A percentile compares a stretch with the other conserved stretches of the same genome.
Conservation (phyloP, 2,329 filamentous ascomycete species). For the Ascochyta fabae region DNA sequence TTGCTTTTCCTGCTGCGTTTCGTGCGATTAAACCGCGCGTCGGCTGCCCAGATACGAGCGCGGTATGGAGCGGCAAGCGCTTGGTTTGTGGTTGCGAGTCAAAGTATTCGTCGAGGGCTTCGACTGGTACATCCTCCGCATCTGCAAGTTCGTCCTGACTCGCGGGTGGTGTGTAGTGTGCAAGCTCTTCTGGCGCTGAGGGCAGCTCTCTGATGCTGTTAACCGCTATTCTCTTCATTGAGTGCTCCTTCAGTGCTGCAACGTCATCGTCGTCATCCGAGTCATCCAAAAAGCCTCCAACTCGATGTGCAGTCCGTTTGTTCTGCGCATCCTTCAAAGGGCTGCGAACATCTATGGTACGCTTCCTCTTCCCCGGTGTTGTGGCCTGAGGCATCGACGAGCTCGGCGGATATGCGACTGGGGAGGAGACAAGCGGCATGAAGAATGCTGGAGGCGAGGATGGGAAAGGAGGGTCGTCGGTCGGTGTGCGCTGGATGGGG, state of each 20-base stretch:
- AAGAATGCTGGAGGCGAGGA: conserved; percentile 60
- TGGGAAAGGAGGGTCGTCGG: conserved; percentile 23
- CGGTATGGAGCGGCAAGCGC: conserved; percentile 14
- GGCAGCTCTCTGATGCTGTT: conserved; percentile 38
- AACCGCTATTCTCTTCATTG: conserved; percentile 43
- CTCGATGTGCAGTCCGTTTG: conserved; percentile 44
- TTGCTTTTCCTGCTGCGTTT: conserved; percentile 64
- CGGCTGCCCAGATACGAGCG: conserved; percentile 25
- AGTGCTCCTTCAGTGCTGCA: conserved; percentile 49
- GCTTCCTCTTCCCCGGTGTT: conserved; percentile 50
- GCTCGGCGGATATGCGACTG: conserved; percentile 62
- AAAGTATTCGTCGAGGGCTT: conserved; percentile 40
- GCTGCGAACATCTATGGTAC: conserved; percentile 34
- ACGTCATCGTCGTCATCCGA: conserved; percentile 52
- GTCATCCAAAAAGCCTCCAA: conserved; percentile 49
- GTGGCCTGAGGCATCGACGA: conserved; percentile 50
- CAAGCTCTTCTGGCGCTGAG: conserved; percentile 28
- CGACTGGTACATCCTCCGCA: conserved; percentile 38
- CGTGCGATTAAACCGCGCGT: conserved; percentile 33
- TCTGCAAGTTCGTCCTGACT: conserved; percentile 41
- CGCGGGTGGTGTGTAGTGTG: conserved; percentile 42
- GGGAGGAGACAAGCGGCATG: conserved; percentile 68
- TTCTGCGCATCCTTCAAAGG: conserved; percentile 43
- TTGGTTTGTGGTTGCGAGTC: conserved; percentile 31
- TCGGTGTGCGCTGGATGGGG: conserved; percentile 19